Evolutionary conservation across 495 filamentous ascomycete genomes (phyloP), one percentile per base, ranked within the genome.

Genomic region (Talaromyces liani): DNA sequence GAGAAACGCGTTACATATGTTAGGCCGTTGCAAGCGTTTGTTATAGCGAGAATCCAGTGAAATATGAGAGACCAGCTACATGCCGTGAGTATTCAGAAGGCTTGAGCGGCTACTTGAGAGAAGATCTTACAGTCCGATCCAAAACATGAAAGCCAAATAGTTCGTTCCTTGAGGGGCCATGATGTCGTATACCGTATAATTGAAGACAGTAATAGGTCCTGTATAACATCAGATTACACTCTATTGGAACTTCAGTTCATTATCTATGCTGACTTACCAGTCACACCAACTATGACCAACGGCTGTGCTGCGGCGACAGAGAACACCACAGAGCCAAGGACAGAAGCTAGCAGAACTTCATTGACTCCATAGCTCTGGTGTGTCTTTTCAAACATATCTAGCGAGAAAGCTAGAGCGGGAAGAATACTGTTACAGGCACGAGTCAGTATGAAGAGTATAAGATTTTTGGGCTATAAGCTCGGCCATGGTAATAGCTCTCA

Each of bases 251-350:
- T 20, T 45, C 6, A 39, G 63, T 62, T 14, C 53, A 41, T 41
- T 16, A 16, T 41, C 36, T 41, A 41, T 62, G 18, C 58, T 24
- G 20, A 71, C 78, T 64, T 66, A 86, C 85, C 91, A 51, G 91
- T 93, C n/a, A 96, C 90, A 41, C 92, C 92, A 24, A 96, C 92
- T 75, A 96, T 95, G 22, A 90, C 87, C 67, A 94, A 70, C 33
- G 91, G 91, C 71, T 94, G 91, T 31, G 88, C 89, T 2, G 90
- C 87, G 51, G 90, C 77, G 14, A 93, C 65, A 6, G 87, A 78
- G 68, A 94, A 94, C 0, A 93, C 90, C 2, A 91, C 83, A 18
- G 90, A 82, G 2, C 88, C 91, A 25, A 93, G 78, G 24, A 92
- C 90, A 16, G 89, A 92, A 1, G 90, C 82, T 63, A 94, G 78